phyloP scores from a whole-genome alignment of 1,139 yeast genomes.

The Debaryomyces fabryi region DNA sequence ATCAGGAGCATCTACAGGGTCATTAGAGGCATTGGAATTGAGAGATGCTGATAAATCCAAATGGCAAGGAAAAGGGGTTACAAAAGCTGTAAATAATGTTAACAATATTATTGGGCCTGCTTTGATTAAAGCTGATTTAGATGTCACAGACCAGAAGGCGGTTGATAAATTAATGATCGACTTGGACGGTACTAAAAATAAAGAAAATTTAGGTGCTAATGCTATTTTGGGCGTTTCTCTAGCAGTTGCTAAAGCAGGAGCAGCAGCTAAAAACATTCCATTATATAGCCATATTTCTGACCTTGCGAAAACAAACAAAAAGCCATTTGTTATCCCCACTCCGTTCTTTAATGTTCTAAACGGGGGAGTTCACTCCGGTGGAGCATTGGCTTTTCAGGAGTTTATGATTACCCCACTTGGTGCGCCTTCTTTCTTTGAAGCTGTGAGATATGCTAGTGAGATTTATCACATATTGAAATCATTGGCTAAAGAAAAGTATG shows the following conservation, averaged over 20 bases:
- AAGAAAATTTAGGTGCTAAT: conserved; percentile 92
- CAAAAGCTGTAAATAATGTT: conserved; percentile 89
- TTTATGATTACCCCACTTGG: conserved; percentile 96
- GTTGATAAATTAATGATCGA: conserved; percentile 76
- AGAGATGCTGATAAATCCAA: conserved; percentile 93
- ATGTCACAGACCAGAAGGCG: conserved; percentile 76
- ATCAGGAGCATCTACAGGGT: conserved; percentile 96
- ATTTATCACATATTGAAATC: conserved; percentile 94
- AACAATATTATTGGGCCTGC: conserved; percentile 91
- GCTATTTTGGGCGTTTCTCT: conserved; percentile 94
- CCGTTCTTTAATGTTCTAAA: conserved; percentile 97
- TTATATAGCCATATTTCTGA: conserved; percentile 84
- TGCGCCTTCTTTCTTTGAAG: conserved; percentile 87
- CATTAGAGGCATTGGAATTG: conserved; percentile 92
- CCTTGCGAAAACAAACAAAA: conserved; percentile 58
- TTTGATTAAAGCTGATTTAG: conserved; percentile 68
- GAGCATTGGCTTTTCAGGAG: conserved; percentile 97
- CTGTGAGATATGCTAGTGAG: conserved; percentile 92
- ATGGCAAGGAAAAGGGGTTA: conserved; percentile 96
- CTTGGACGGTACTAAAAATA: conserved; percentile 93
- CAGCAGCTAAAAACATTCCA: conserved; percentile 86
- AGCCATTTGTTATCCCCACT: conserved; percentile 85
- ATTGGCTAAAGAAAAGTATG: conserved; percentile 88
- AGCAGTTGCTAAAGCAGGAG: conserved; percentile 93
- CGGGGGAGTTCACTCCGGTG: conserved; percentile 99